A percentile compares a stretch with the other conserved stretches of the same genome.
These are phyloP conservation scores for Prunus kanzakura DNA, from an alignment of 306 rosid genomes.

Conservation along the genomic window DNA sequence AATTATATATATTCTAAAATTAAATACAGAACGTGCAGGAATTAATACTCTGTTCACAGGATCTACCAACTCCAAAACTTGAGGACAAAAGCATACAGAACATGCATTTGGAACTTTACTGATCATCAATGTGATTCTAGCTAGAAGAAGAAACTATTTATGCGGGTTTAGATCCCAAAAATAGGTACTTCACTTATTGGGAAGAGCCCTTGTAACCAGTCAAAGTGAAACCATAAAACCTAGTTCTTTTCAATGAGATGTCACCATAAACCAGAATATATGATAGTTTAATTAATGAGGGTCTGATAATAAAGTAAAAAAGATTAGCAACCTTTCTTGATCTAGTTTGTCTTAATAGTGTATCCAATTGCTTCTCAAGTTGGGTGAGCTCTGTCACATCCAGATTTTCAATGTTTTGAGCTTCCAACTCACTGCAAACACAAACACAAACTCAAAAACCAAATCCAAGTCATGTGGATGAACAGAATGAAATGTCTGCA, in stretches of 20 bases:
- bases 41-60: neutral
- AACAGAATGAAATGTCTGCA: neutral
- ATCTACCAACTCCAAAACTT: neutral
- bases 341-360: conserved; percentile 10
- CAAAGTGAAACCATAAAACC: neutral
- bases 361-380: conserved; percentile 25
- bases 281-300: neutral
- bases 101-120: neutral
- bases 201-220: neutral
- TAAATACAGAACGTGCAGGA: neutral
- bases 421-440: conserved; percentile 16
- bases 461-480: neutral
- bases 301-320: too few relatives aligned
- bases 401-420: conserved; percentile 17
- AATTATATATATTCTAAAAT: neutral
- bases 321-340: conserved; percentile 18
- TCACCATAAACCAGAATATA: neutral
- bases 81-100: neutral
- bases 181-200: neutral
- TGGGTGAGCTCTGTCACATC: conserved; percentile 19
- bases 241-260: neutral
- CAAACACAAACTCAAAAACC: neutral
- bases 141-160: neutral
- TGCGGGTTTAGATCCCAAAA: neutral
- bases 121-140: neutral